A percentile compares a stretch with the other conserved stretches of the same genome.
These are phyloP conservation scores for Platanthera zijinensis DNA, from an alignment of 106 monocot species.

Conservation along the genomic window DNA sequence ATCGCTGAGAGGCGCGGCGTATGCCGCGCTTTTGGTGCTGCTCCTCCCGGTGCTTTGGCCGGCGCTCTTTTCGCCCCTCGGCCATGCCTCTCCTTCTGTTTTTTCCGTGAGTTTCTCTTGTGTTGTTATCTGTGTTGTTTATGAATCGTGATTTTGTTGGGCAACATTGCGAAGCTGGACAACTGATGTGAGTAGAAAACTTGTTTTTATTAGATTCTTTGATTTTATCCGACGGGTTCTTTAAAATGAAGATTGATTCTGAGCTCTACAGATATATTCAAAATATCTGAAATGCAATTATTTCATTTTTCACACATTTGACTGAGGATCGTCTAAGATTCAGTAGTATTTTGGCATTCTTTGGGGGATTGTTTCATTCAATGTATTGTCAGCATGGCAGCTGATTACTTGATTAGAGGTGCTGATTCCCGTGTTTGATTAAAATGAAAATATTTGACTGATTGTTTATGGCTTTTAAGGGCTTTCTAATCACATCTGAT, in stretches of 20 bases:
- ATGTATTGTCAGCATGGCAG: neutral
- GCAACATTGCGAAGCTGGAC: no score
- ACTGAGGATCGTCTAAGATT: neutral
- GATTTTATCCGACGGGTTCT: no score
- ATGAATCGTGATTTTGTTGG: neutral
- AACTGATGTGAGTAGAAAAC: no score
- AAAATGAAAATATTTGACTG: neutral
- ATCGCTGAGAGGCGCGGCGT: slow-evolving; percentile 7
- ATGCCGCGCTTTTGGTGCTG: slow-evolving; percentile 27
- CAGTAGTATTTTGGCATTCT: neutral
- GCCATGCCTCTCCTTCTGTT: slow-evolving; percentile 40
- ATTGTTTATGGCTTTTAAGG: neutral
- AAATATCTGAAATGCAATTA: no score
- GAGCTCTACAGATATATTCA: no score
- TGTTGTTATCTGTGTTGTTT: neutral
- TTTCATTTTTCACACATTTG: no score
- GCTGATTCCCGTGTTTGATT: neutral
- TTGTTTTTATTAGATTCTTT: no score
- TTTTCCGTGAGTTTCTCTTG: slow-evolving; percentile 40
- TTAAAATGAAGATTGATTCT: no score
- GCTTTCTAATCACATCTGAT: neutral
- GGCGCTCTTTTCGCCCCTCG: slow-evolving; percentile 44
- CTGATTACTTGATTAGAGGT: neutral
- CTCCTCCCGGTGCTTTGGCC: slow-evolving; percentile 43
- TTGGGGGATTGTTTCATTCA: neutral